Evolutionary conservation across 352 stramenopile genomes (phyloP).

Genomic region (Phytophthora uliginosa): DNA sequence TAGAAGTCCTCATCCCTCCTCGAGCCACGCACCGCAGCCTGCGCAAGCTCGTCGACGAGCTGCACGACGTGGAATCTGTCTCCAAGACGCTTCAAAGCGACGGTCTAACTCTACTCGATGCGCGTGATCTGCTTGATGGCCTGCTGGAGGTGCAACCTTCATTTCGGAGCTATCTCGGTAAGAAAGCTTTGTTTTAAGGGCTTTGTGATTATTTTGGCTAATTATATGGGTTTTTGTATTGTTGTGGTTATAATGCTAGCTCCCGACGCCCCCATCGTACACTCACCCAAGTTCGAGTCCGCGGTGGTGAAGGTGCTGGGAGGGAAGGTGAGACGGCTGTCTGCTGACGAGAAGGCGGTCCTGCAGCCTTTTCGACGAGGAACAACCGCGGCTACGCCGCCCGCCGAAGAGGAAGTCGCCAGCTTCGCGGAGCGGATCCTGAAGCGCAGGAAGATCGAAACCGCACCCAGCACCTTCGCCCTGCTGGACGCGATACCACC

Average conservation of each 20-base stretch:
- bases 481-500: background rate
- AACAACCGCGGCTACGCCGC: no score
- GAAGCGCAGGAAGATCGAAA: background rate
- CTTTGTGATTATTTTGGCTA: background rate
- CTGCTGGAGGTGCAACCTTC: background rate
- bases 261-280: conserved; percentile 4
- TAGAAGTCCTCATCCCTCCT: background rate
- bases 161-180: conserved; percentile 7
- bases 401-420: background rate
- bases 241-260: background rate
- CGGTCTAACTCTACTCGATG: background rate
- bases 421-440: background rate
- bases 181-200: background rate
- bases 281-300: background rate
- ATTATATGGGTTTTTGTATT: background rate
- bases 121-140: conserved; percentile 1
- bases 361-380: background rate
- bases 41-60: background rate
- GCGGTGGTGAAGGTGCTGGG: conserved; percentile 11
- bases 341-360: background rate
- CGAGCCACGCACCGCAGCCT: background rate
- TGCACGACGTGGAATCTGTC: background rate
- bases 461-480: background rate
- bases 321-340: background rate
- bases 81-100: conserved; percentile 10